Base-by-base conservation (phyloP, 169 alveolate species). In the Cyclospora cayetanensis region DNA sequence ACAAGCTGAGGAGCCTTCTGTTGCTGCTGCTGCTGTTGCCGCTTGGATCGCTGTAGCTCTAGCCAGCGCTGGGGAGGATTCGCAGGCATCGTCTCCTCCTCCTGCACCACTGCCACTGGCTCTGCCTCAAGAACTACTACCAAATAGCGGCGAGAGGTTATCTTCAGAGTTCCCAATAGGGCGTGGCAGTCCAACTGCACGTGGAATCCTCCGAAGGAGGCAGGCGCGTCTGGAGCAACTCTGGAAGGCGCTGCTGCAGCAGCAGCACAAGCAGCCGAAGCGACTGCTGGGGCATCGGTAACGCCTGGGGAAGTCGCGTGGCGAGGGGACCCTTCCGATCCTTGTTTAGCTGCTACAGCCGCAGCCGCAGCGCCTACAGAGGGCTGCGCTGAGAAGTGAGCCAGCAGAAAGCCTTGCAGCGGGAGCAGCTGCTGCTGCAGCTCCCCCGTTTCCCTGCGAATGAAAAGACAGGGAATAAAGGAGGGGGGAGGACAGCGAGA, bases 381-480 rank as follows among this genome's bases (percentile, higher is more conserved):
- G 60, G 68, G 53, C 29, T 66, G 83, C 37, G 66, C 80, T 1
- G 31, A 29, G 18, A 84, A 70, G 15, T n/a, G 68, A 25, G 82
- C 82, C 63, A 5, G 83, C 31, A 35, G 41, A 82, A 50, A 60
- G 31, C 43, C 65, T 1, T 15, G 9, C 20, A 12, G 39, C 84
- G 84, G 68, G 29, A 84, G 91, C 83, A 84, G 66, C 39, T 65
- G 91, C 83, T 84, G 91, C 50, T 42, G 55, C 68, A 84, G 31
- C 46, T 11, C 83, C 4, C 83, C 91, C 2, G 53, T 2, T 0
- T 50, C 2, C 39, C 91, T 41, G 34, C 39, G 37, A 7, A 84
- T 84, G 12, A 84, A 39, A 22, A 84, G 70, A 35, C 55, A 27
- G 34, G 90, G 90, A 0, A 80, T 0, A 20, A 35, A 22, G 0